Conservation (phyloP, 2,329 filamentous ascomycete genomes). For the Alternaria sp. region DNA sequence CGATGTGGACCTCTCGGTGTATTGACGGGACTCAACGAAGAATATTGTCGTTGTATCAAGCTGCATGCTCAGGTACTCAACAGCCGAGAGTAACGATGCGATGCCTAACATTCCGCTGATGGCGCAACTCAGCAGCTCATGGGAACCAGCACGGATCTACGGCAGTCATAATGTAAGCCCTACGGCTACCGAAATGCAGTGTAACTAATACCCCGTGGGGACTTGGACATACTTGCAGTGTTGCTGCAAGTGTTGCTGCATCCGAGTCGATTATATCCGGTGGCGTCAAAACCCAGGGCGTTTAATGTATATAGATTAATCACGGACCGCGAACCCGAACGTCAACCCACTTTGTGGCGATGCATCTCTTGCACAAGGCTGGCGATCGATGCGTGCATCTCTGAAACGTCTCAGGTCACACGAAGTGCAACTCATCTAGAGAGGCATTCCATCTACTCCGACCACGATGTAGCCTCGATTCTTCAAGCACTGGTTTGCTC, state of each 20-base stretch:
- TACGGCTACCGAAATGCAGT: constrained; percentile 10
- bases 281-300: constrained; percentile 7
- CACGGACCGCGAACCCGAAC: constrained; percentile 19
- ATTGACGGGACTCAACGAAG: background rate
- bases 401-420: constrained; percentile 2
- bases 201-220: constrained; percentile 1
- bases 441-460: background rate
- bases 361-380: background rate
- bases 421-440: background rate
- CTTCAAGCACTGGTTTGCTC: background rate
- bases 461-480: background rate
- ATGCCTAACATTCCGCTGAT: background rate
- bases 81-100: too few relatives aligned
- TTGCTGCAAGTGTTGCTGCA: background rate
- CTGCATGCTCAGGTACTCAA: background rate
- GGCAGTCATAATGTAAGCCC: background rate
- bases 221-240: background rate
- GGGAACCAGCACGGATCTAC: background rate
- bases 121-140: background rate
- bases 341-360: background rate
- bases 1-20: background rate
- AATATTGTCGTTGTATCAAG: background rate
- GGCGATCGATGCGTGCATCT: background rate
- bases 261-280: constrained; percentile 3
- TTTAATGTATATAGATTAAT: constrained; percentile 20